Evolutionary conservation across 352 stramenopile genomes (phyloP), one percentile per base, ranked within the genome.

Genomic region (Phytophthora colocasiae): DNA sequence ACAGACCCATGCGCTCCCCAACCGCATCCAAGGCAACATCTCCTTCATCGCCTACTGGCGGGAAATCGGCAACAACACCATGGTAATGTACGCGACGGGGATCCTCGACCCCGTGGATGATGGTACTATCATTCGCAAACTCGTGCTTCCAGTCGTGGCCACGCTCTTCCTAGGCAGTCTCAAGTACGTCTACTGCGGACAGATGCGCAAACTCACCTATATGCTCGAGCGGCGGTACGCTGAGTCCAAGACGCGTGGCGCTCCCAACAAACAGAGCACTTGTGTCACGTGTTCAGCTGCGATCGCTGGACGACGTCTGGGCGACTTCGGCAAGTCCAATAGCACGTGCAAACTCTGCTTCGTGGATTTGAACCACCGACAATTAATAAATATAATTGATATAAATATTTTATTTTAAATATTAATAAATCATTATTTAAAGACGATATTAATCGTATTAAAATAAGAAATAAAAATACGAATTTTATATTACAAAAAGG

Each of bases 261-360:
- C 47, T 43, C 47, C 47, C 2, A 54, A 54, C 47, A 43, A 41
- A 3, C 29, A 54, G 7, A 54, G 47, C 47, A 54, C 47, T n/a
- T 54, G 47, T 9, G 47, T 54, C 47, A 54, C 47, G 9, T 54
- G 47, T 29, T 41, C 47, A 8, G n/a, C 46, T 26, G 9, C 46
- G 6, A 53, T 53, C 46, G 41, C 47, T 29, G 47, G 47, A 9
- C 29, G 47, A 5, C 29, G 47, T 11, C 47, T 54, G 12, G 47
- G 47, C 3, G 47, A 54, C 47, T 54, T 43, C 22, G 47, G 29
- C 29, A 54, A 54, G 29, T 54, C 31, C 29, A 54, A 54, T n/a
- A 54, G 47, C 47, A 54, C 47, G 27, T 54, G 47, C 47, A 54
- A 54, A 12, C 22, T 54, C 7, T 54, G 47, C 31, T 54, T 43